These are phyloP conservation scores for Ogataea pini DNA, from an alignment of 805 yeast genomes.

Conservation along the genomic window DNA sequence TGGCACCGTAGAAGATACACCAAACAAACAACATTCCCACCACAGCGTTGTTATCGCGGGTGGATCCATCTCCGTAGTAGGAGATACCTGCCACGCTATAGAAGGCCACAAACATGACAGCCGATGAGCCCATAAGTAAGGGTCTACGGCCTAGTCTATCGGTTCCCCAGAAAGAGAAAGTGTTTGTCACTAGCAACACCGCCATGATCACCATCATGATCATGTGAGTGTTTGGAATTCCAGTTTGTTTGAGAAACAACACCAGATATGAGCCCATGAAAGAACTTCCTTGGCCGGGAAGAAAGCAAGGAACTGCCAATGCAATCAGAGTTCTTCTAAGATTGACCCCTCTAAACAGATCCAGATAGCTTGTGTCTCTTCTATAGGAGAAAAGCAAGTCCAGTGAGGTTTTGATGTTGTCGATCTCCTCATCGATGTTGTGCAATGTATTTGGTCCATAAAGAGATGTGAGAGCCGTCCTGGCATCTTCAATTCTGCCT, in stretches of 20 bases:
- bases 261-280: conserved; percentile 44
- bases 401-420: conserved; percentile 39
- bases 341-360: conserved; percentile 46
- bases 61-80: conserved; percentile 26
- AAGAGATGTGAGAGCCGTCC: conserved; percentile 41
- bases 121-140: conserved; percentile 34
- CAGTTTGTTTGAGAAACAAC: conserved; percentile 34
- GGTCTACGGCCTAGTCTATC: conserved; percentile 39
- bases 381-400: conserved; percentile 31
- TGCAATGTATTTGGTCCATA: conserved; percentile 39
- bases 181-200: conserved; percentile 9
- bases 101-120: conserved; percentile 10
- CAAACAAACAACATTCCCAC: conserved; percentile 28
- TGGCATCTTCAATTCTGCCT: conserved; percentile 45
- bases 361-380: conserved; percentile 36
- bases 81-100: conserved; percentile 23
- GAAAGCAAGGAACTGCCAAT: conserved; percentile 41
- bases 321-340: conserved; percentile 48
- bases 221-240: conserved; percentile 41
- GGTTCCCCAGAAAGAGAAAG: conserved; percentile 40
- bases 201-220: conserved; percentile 18
- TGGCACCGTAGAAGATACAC: conserved; percentile 28
- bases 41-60: conserved; percentile 25
- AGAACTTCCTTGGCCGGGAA: conserved; percentile 47
- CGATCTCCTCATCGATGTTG: conserved; percentile 40